Base-by-base conservation (phyloP, 2,329 filamentous ascomycete species). In the Tetracladium maxilliforme region DNA sequence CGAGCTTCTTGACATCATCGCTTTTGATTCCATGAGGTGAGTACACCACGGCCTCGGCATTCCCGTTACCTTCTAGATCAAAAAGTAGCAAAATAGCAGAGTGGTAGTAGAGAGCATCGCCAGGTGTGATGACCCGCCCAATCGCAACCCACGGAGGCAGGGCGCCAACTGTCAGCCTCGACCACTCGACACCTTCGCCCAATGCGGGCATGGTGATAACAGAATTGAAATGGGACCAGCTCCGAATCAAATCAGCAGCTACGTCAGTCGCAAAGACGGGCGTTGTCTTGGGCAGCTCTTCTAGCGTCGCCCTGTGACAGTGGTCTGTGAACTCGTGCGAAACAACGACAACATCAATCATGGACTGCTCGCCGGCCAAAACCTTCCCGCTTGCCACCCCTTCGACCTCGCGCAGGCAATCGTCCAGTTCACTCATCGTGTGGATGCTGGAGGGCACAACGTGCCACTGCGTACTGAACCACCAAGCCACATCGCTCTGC, bases 291-390 rank as follows among this genome's bases (percentile, higher is more conserved):
- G 64, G 50, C 4, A 77, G 44, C 35, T 73, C 59, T 21, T 61
- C 42, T 14, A 78, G 48, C 10, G 72, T 78, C 4, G 62, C 55
- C 31, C 62, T 54, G 38, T 78, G 70, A 43, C 70, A 76, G 40
- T 76, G 73, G 38, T 78, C 71, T 2, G 71, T 76, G 35, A 77
- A 78, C 41, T 77, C 71, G 39, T 78, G 71, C 10, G 58, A 67
- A 16, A 77, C 54, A 15, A 57, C 54, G 3, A 77, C 66, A 3
- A 50, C 61, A 40, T 78, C 71, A 16, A 77, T 60, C 22, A 55
- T 52, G 9, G 48, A 49, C 15, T 32, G 41, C n/a, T n/a, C n/a
- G n/a, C n/a, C n/a, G n/a, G n/a, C n/a, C n/a, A 13, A 19, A 9
- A 11, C 18, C 8, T 8, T 8, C 18, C 9, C 11, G 18, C 9